Evolutionary conservation across 2,329 filamentous ascomycete genomes (phyloP).

Genomic region (Aspergillus hortae): DNA sequence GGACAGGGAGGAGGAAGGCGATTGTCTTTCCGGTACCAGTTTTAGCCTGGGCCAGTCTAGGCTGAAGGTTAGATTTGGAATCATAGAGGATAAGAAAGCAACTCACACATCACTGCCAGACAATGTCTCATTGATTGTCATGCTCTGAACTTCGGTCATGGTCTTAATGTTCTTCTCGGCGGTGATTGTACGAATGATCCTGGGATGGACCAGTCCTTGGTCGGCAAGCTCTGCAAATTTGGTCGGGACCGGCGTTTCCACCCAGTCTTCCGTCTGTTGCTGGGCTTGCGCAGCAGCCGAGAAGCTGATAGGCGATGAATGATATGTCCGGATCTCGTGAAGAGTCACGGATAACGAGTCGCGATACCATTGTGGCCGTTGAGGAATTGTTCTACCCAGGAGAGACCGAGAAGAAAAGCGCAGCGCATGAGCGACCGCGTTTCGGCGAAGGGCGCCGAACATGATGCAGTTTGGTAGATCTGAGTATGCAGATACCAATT

Average conservation of each 20-base stretch:
- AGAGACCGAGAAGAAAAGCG: conserved; percentile 30
- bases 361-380: conserved; percentile 26
- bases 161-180: conserved; percentile 69
- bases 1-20: conserved; percentile 80
- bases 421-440: conserved; percentile 34
- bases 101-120: conserved; percentile 78
- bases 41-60: conserved; percentile 84
- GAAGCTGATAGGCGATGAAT: conserved; percentile 24
- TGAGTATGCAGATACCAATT: neutral
- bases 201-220: conserved; percentile 53
- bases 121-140: conserved; percentile 77
- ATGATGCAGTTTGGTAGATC: conserved; percentile 23
- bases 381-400: conserved; percentile 24
- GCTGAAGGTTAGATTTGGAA: conserved; percentile 16
- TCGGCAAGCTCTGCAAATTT: conserved; percentile 38
- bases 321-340: conserved; percentile 24
- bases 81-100: neutral
- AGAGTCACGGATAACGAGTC: conserved; percentile 15
- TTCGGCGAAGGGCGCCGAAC: conserved; percentile 39
- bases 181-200: conserved; percentile 66
- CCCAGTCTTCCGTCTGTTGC: neutral
- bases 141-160: conserved; percentile 90
- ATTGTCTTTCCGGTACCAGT: conserved; percentile 97
- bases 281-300: conserved; percentile 16
- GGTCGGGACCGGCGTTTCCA: conserved; percentile 26